phyloP scores from a whole-genome alignment of 139 green algal species.

The Parachlorella kessleri region DNA sequence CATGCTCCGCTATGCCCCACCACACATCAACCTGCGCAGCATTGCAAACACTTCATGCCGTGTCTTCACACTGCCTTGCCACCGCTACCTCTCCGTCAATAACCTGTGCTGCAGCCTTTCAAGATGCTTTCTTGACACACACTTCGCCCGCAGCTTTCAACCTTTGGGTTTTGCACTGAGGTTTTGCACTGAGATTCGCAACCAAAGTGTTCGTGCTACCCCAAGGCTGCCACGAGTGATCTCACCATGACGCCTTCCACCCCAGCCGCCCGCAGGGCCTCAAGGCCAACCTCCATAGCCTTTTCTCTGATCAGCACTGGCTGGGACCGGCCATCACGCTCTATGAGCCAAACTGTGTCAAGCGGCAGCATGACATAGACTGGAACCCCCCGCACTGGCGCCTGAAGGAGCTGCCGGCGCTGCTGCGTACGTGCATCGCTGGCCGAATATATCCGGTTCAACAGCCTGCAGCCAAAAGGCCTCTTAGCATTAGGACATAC shows the following conservation, averaged over 20 bases:
- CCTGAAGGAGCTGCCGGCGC: constrained; percentile 9
- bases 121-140: too few species aligned
- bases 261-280: constrained; percentile 80
- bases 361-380: constrained; percentile 99
- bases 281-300: constrained; percentile 79
- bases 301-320: constrained; percentile 84
- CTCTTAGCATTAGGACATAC: not conserved
- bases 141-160: too few species aligned
- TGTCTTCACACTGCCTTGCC: too few species aligned
- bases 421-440: constrained; percentile 6
- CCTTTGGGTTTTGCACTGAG: too few species aligned
- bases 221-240: too few species aligned
- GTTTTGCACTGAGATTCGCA: too few species aligned
- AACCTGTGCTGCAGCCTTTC: too few species aligned
- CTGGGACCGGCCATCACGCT: constrained; percentile 48
- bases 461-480: constrained; percentile 6
- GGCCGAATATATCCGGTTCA: constrained; percentile 19
- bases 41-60: too few species aligned
- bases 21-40: constrained; percentile 70
- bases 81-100: too few species aligned
- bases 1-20: constrained; percentile 88
- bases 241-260: constrained; percentile 90
- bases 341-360: constrained; percentile 95
- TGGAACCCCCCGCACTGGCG: constrained; percentile 58
- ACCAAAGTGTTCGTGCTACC: too few species aligned